phyloP scores from a whole-genome alignment of 2,329 filamentous ascomycete genomes.

The Cercospora sesami region DNA sequence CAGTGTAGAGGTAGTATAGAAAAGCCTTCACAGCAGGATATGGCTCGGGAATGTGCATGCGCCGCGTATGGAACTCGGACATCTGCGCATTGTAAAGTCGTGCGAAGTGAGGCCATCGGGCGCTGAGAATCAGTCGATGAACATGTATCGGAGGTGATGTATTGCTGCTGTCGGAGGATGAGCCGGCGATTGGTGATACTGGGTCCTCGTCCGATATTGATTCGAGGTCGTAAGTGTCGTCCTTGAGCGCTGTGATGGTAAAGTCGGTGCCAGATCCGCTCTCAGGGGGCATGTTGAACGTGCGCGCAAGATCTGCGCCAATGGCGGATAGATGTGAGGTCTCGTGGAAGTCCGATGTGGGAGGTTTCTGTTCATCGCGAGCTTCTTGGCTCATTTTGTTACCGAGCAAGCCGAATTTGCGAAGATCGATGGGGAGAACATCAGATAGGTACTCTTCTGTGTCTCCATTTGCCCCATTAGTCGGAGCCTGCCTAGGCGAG shows the following conservation, averaged over 20 bases:
- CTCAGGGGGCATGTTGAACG: slow-evolving; percentile 85
- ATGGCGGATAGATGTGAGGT: slow-evolving; percentile 61
- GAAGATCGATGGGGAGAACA: slow-evolving; percentile 88
- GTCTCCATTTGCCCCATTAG: slow-evolving; percentile 64
- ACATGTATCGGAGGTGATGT: slow-evolving; percentile 88
- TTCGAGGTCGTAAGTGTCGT: slow-evolving; percentile 59
- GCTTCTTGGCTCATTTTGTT: slow-evolving; percentile 58
- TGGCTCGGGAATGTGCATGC: slow-evolving; percentile 96
- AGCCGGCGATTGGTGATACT: slow-evolving; percentile 19
- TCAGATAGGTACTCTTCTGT: slow-evolving; percentile 91
- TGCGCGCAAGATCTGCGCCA: slow-evolving; percentile 78
- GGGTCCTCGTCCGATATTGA: slow-evolving; percentile 61
- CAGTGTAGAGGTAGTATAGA: slow-evolving; percentile 93
- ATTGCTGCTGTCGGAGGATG: slow-evolving; percentile 28
- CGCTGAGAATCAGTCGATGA: slow-evolving; percentile 89
- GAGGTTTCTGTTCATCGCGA: slow-evolving; percentile 44
- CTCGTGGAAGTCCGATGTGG: slow-evolving; percentile 56
- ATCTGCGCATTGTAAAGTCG: slow-evolving; percentile 91
- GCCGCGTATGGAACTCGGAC: slow-evolving; percentile 94
- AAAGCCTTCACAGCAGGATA: slow-evolving; percentile 94
- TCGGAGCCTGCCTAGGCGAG: slow-evolving; percentile 74
- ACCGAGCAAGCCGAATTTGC: slow-evolving; percentile 85
- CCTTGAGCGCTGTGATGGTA: slow-evolving; percentile 81
- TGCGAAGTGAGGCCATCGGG: slow-evolving; percentile 95
- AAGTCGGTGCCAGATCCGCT: slow-evolving; percentile 87